Evolutionary conservation across 1,284 basidiomycete genomes (phyloP).

Genomic region (Fistulinella staudtii): DNA sequence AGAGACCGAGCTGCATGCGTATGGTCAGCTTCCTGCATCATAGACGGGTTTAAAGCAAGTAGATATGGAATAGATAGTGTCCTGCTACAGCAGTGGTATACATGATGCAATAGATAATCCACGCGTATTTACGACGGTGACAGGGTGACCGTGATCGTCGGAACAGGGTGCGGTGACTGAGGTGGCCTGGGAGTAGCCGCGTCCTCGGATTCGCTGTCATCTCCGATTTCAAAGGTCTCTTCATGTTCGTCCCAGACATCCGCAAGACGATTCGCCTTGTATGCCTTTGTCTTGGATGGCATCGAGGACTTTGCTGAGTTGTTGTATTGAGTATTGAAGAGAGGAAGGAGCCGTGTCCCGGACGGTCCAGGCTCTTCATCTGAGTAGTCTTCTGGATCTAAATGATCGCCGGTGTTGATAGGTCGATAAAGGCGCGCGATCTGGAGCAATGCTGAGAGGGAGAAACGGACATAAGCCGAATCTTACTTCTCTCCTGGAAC

Average conservation of each 20-base stretch:
- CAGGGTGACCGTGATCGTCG: constrained; percentile 29
- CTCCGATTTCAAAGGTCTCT: constrained; percentile 70
- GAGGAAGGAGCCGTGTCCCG: constrained; percentile 58
- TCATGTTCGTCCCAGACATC: constrained; percentile 78
- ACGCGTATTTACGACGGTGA: constrained; percentile 18
- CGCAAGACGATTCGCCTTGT: constrained; percentile 37
- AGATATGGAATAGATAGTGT: constrained; percentile 18
- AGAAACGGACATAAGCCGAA: background rate
- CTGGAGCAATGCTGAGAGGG: constrained; percentile 33
- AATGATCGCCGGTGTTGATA: constrained; percentile 48
- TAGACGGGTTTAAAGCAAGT: constrained; percentile 7
- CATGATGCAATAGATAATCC: constrained; percentile 25
- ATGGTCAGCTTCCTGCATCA: constrained; percentile 8
- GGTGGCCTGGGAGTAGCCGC: constrained; percentile 6
- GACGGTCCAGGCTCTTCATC: constrained; percentile 39
- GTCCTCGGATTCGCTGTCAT: constrained; percentile 32
- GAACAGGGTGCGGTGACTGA: too few relatives aligned
- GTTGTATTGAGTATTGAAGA: constrained; percentile 31
- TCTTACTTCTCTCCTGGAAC: constrained; percentile 67
- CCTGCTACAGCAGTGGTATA: constrained; percentile 24
- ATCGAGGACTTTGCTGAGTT: constrained; percentile 14
- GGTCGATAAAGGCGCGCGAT: constrained; percentile 74
- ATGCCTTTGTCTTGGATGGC: constrained; percentile 25
- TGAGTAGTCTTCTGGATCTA: constrained; percentile 53
- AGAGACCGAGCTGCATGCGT: constrained; percentile 39